phyloP scores from a whole-genome alignment of 805 yeast genomes.

The Nakazawaea ernobii region DNA sequence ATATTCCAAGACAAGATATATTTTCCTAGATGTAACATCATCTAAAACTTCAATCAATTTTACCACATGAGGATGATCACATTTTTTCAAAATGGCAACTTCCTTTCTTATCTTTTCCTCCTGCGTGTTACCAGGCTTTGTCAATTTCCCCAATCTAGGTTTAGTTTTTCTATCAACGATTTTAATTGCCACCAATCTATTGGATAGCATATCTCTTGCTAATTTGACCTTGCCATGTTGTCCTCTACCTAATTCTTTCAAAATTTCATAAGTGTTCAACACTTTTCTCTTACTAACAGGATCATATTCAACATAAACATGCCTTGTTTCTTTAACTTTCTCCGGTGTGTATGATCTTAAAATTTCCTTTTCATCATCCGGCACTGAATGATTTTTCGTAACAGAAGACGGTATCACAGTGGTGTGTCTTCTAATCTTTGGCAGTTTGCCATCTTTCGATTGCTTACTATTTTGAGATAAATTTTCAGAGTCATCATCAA shows the following conservation, averaged over 20 bases:
- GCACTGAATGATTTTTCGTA: not conserved
- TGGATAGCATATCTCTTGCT: conserved; percentile 64
- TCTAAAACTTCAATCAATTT: conserved; percentile 81
- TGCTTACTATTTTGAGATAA: no score
- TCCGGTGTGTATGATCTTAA: conserved; percentile 10
- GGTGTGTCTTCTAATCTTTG: conserved; percentile 1
- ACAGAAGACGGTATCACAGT: not conserved
- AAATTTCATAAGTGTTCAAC: conserved; percentile 83
- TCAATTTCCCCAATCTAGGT: conserved; percentile 41
- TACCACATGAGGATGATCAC: conserved; percentile 91
- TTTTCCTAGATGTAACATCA: conserved; percentile 76
- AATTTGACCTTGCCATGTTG: conserved; percentile 98
- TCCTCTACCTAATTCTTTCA: conserved; percentile 88
- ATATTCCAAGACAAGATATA: conserved; percentile 85
- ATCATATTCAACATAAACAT: conserved; percentile 79
- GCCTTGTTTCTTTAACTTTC: conserved; percentile 75
- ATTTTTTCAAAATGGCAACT: conserved; percentile 88
- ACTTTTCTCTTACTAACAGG: conserved; percentile 78
- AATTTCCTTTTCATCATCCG: conserved; percentile 3
- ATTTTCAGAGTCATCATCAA: no score
- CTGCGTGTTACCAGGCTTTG: conserved; percentile 28
- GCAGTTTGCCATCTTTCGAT: not conserved
- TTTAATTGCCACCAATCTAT: conserved; percentile 83
- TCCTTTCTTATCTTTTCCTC: conserved; percentile 80
- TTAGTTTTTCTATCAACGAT: conserved; percentile 74